Conservation (phyloP, 1,139 yeast genomes). For the Saccharomycopsis crataegensis region DNA sequence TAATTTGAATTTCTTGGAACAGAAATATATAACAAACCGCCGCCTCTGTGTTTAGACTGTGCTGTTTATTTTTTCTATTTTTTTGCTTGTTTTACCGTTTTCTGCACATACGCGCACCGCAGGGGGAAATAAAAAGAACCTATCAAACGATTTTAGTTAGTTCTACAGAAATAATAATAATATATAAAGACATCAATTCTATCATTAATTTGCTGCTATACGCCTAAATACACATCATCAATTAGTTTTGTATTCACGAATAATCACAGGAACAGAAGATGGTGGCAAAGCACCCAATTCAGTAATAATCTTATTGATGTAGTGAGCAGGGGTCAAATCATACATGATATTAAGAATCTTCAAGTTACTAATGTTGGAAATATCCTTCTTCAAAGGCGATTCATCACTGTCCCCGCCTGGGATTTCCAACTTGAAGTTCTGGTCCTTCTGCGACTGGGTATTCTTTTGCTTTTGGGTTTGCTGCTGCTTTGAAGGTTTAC, state of each 20-base stretch:
- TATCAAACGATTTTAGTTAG: no score
- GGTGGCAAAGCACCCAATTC: conserved; percentile 97
- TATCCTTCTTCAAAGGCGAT: conserved; percentile 33
- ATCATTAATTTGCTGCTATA: no score
- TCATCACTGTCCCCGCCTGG: conserved; percentile 9
- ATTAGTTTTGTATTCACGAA: conserved; percentile 70
- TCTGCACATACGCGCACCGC: no score
- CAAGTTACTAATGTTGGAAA: conserved; percentile 58
- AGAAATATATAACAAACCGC: no score
- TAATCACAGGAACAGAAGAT: conserved; percentile 91
- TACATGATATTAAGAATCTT: conserved; percentile 81
- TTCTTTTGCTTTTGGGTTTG: conserved; percentile 26
- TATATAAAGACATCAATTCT: no score
- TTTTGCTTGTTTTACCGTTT: no score
- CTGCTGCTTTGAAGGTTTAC: conserved; percentile 22
- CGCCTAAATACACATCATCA: background rate
- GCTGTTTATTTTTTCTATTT: no score
- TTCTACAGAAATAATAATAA: no score
- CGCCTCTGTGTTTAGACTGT: no score
- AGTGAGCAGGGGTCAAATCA: conserved; percentile 91
- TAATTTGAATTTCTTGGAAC: no score
- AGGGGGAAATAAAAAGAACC: no score
- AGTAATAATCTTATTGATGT: conserved; percentile 89
- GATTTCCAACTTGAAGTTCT: conserved; percentile 20
- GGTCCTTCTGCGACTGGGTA: conserved; percentile 11